These are phyloP conservation scores for Sporisorium iseilematis-ciliati DNA, from an alignment of 1,284 basidiomycete genomes.

Conservation along the genomic window DNA sequence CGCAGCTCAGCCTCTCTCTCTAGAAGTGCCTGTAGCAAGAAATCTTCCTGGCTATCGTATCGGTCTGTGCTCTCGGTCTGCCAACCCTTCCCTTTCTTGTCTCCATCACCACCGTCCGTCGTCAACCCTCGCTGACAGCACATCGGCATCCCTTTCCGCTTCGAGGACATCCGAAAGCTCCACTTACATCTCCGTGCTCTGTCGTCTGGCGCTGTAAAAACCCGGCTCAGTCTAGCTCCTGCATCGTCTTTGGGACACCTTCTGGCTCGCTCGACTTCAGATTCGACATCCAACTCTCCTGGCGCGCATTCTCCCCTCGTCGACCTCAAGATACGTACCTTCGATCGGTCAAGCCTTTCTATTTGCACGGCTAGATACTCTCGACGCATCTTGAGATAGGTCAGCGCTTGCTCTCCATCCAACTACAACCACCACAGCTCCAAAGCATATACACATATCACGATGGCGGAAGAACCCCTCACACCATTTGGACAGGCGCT, in stretches of 20 bases:
- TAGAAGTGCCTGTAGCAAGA: neutral
- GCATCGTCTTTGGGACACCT: neutral
- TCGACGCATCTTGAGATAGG: neutral
- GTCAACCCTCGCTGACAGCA: neutral
- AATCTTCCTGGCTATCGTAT: neutral
- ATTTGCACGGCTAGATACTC: neutral
- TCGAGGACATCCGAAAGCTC: neutral
- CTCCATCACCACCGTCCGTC: conserved; percentile 7
- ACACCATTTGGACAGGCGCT: conserved; percentile 93
- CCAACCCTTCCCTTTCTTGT: neutral
- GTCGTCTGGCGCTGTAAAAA: neutral
- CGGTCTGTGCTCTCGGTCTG: conserved; percentile 1
- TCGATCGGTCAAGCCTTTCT: neutral
- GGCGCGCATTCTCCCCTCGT: neutral
- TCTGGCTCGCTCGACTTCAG: neutral
- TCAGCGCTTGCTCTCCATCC: neutral
- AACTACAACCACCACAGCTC: neutral
- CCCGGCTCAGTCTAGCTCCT: neutral
- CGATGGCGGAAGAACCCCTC: conserved; percentile 73
- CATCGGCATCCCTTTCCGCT: neutral
- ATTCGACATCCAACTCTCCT: neutral
- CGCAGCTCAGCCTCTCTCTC: conserved; percentile 6
- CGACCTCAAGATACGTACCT: neutral
- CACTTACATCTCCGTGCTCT: neutral
- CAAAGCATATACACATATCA: conserved; percentile 15